Conservation (phyloP, 352 stramenopile genomes). For the Plasmopara viticola region DNA sequence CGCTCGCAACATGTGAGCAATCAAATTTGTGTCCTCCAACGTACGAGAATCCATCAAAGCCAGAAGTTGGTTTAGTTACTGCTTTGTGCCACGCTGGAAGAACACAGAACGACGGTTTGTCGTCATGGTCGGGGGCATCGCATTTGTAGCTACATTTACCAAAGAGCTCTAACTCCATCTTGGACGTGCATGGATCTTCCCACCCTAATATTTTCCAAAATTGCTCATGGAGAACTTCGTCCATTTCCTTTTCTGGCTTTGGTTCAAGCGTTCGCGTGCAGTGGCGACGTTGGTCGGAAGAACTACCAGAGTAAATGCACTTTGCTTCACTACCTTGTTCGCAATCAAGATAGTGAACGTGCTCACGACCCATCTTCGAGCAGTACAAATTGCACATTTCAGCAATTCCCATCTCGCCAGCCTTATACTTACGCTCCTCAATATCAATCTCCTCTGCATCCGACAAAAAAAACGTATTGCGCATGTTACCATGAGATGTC, state of each 20-base stretch:
- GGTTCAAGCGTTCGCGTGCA: constrained; percentile 50
- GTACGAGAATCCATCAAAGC: constrained; percentile 45
- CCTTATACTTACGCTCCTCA: constrained; percentile 61
- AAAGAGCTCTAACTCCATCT: constrained; percentile 55
- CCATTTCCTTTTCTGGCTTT: constrained; percentile 41
- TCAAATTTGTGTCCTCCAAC: constrained; percentile 67
- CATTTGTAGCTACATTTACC: constrained; percentile 67
- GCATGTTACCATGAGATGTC: constrained; percentile 78
- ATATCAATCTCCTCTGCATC: constrained; percentile 58
- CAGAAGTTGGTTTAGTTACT: constrained; percentile 16
- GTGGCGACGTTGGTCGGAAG: constrained; percentile 58
- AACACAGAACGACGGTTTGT: constrained; percentile 52
- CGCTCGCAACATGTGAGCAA: constrained; percentile 50
- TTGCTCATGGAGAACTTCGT: constrained; percentile 68
- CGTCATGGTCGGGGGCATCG: constrained; percentile 56
- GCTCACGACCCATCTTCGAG: constrained; percentile 67
- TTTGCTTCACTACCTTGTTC: constrained; percentile 25
- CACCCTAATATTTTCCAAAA: constrained; percentile 56
- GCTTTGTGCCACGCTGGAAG: constrained; percentile 59
- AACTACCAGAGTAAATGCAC: constrained; percentile 52
- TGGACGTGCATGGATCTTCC: constrained; percentile 60
- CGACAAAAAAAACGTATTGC: constrained; percentile 65
- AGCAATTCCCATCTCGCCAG: constrained; percentile 53
- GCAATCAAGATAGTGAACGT: constrained; percentile 73
- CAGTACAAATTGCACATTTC: constrained; percentile 83